Conservation (phyloP, 2,329 filamentous ascomycete species). For the Aspergillus neoniger region DNA sequence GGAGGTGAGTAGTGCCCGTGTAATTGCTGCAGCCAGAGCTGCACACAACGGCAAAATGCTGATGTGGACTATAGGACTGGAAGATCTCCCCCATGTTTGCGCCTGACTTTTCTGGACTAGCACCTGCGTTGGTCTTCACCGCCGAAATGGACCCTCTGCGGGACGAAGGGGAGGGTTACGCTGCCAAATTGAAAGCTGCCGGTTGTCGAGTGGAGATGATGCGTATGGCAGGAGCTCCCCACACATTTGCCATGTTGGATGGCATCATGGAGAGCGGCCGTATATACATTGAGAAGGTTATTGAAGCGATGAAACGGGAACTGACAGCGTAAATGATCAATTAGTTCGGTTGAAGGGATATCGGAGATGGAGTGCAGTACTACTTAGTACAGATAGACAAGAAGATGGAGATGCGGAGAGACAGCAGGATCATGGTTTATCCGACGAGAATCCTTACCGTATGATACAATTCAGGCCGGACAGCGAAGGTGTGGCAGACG, state of each 20-base stretch:
- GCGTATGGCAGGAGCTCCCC: constrained; percentile 37
- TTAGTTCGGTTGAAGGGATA: not conserved
- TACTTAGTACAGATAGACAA: not conserved
- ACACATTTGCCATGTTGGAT: constrained; percentile 34
- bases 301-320: constrained; percentile 31
- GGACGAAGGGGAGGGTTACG: constrained; percentile 45
- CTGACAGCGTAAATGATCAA: constrained; percentile 15
- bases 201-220: constrained; percentile 36
- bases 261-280: constrained; percentile 34
- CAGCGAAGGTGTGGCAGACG: not conserved
- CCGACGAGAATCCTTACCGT: constrained; percentile 19
- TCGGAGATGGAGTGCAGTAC: not conserved
- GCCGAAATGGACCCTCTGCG: constrained; percentile 47
- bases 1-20: constrained; percentile 31
- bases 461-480: constrained; percentile 8
- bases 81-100: constrained; percentile 46
- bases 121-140: constrained; percentile 43
- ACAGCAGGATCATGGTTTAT: constrained; percentile 22
- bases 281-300: constrained; percentile 31
- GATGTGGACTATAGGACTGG: constrained; percentile 37
- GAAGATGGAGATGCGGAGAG: constrained; percentile 1
- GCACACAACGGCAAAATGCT: constrained; percentile 5
- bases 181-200: constrained; percentile 38
- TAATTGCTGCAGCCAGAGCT: not conserved
- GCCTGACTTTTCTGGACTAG: constrained; percentile 37